Evolutionary conservation across 1,139 yeast species (phyloP).

Genomic region (Geotrichum phurueaensis): DNA sequence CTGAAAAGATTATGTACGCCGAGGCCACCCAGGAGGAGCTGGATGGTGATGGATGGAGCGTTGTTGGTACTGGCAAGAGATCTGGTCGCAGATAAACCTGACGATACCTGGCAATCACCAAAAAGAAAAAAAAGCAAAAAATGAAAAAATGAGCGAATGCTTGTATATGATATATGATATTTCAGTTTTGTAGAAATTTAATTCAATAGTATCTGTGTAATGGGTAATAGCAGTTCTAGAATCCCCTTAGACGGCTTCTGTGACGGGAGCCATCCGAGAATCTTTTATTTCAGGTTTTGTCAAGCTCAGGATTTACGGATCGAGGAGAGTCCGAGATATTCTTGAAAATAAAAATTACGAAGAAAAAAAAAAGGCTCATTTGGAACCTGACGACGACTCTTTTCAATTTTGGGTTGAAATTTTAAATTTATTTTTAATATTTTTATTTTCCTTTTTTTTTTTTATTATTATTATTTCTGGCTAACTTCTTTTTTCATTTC

Average conservation of each 20-base stretch:
- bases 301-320: neutral
- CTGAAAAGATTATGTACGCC: conserved; percentile 36
- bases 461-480: neutral
- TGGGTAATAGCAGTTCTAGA: neutral
- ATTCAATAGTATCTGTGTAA: neutral
- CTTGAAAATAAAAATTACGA: neutral
- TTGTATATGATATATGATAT: neutral
- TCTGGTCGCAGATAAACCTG: conserved; percentile 14
- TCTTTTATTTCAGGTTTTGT: neutral
- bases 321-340: neutral
- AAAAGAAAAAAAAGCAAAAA: neutral
- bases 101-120: neutral
- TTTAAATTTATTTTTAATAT: neutral
- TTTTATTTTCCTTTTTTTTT: neutral
- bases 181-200: neutral
- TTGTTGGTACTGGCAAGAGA: conserved; percentile 44
- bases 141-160: neutral
- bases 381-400: neutral
- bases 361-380: neutral
- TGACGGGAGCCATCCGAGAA: neutral
- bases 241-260: neutral
- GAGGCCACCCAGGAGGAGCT: conserved; percentile 41
- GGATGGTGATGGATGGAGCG: conserved; percentile 58
- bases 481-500: neutral
- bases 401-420: neutral